Base-by-base conservation (phyloP, 768 basidiomycete genomes). In the Glaciozyma martinii region DNA sequence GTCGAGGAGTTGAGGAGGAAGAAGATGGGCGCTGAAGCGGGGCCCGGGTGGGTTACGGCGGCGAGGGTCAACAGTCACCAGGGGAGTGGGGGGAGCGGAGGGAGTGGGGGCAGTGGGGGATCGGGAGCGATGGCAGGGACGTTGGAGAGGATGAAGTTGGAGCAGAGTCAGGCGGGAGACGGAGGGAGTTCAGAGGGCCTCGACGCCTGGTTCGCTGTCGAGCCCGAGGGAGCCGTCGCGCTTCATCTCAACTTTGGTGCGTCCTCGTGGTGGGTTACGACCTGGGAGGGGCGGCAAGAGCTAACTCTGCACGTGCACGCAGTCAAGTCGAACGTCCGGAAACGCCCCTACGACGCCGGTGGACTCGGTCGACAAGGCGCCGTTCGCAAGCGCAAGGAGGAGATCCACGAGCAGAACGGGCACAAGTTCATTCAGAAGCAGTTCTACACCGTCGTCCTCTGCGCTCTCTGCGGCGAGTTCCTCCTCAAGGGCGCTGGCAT, bases 371-470 rank as follows among this genome's bases (percentile, higher is more conserved):
- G 95, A 76, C 94, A 97, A 79, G 95, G 94, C 61, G 95, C 95
- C 65, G 85, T 99, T 71, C 87, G 93, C 75, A 97, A 95, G 79
- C 89, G 93, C 73, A 97, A 97, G 78, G 94, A 86, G 71, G 94
- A 98, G 80, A 87, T 98, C 5, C 92, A 93, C 79, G 93, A 98
- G 78, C 97, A 97, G 90, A 98, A 98, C 75, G 95, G 95, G 16
- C 95, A 99, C 80, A 90, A 95, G 77, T 99, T 99, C 75, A 83
- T 99, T 54, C 89, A 91, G 73, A 84, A 86, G 54, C 95, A 98
- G 78, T 99, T 99, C 80, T 98, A 95, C 77, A 65, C 69, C 44
- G 85, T 98, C 75, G 95, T 99, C 82, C 82, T 97, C 59, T 99
- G 95, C 76, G 95, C 95, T 5, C 90, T 95, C 78, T 99, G 95